Evolutionary conservation across 257 asterid genomes (phyloP), one percentile per base, ranked within the genome.

Genomic region (Pogostemon cablin): DNA sequence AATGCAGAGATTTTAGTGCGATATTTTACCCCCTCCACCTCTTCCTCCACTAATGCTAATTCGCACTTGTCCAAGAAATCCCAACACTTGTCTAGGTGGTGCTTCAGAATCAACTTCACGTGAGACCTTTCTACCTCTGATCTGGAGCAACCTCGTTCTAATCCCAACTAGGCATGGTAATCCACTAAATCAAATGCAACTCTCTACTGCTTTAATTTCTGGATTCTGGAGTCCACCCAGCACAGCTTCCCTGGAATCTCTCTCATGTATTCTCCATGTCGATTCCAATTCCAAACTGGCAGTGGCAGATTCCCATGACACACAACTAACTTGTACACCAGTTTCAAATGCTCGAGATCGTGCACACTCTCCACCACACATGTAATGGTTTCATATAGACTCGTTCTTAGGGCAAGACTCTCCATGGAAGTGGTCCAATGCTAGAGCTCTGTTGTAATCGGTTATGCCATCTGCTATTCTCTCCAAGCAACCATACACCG

Each of bases 161-260:
- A 68, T 25, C 99, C 99, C 9, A 95, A 82, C 78, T 91, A 72
- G 1, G 92, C 88, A 20, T 89, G 79, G 62, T 87, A 85, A 74
- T 95, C 99, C 0, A 95, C 96, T 38, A 84, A 86, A 11, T 86
- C 91, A 1, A 82, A 87, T 48, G 95, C 99, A 43, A 95, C 88
- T 75, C 95, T 81, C 67, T 85, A 1, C 32, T 25, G 87, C 81
- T 95, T 89, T 69, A 87, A 40, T 34, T 86, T 92, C 78, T 91
- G 96, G 52, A 88, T 89, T 73, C 91, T 95, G 1, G 92, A 50
- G 9, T 95, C 93, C 41, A 95, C 60, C 0, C 96, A 91, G 75
- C 98, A 89, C 40, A 95, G 67, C 68, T 59, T 87, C 9, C 98
- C 99, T 0, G 99, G 98, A 46, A 95, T 95, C 81, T 95, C 99